Evolutionary conservation across 116 monocot species (phyloP).

Genomic region (Iris pallida): DNA sequence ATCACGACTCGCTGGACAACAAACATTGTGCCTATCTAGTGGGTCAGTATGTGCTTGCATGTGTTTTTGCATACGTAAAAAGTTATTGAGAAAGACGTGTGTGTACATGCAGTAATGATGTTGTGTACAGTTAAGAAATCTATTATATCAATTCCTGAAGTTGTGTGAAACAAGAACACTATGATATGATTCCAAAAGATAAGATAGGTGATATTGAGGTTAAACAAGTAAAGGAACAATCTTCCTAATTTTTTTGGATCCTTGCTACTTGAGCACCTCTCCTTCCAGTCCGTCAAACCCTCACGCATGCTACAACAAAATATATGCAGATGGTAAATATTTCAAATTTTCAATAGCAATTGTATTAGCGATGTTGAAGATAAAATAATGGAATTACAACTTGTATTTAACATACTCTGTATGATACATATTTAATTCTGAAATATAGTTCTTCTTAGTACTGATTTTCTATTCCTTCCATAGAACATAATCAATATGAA

Average conservation of each 20-base stretch:
- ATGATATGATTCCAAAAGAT: background rate
- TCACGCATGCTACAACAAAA: constrained; percentile 53
- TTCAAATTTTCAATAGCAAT: constrained; percentile 12
- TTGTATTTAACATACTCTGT: constrained; percentile 29
- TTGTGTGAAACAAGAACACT: background rate
- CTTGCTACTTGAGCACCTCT: constrained; percentile 51
- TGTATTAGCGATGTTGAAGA: background rate
- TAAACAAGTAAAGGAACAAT: constrained; percentile 12
- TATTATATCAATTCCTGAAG: too few species aligned
- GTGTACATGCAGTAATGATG: too few species aligned
- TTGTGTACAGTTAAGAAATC: too few species aligned
- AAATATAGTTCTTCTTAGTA: constrained; percentile 44
- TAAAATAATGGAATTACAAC: background rate
- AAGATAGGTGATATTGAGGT: constrained; percentile 3
- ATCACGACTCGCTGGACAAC: too few species aligned
- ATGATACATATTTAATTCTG: constrained; percentile 55
- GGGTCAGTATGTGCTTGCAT: too few species aligned
- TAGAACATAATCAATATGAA: constrained; percentile 67
- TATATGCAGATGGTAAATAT: constrained; percentile 6
- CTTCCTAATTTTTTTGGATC: constrained; percentile 49
- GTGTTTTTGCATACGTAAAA: too few species aligned
- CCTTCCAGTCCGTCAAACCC: constrained; percentile 44
- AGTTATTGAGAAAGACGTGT: too few species aligned
- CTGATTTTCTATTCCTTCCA: constrained; percentile 24
- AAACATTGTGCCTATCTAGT: too few species aligned